Evolutionary conservation across 148 eudicot species (phyloP).

Genomic region (Salicornia ramosissima): DNA sequence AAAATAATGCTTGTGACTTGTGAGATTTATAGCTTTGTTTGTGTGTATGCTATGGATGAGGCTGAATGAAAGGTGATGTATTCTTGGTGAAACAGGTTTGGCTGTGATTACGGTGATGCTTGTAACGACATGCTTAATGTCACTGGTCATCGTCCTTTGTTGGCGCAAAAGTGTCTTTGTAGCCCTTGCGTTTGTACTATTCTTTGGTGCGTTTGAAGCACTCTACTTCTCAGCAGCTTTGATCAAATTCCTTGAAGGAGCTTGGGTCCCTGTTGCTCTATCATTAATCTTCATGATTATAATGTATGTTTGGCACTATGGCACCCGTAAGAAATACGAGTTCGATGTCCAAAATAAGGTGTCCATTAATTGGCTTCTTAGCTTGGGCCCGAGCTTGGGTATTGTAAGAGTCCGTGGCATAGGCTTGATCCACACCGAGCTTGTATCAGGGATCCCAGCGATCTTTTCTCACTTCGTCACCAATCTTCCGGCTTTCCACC

Average conservation of each 20-base stretch:
- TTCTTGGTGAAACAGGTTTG: constrained; percentile 53
- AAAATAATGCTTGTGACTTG: neutral
- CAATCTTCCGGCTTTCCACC: constrained; percentile 96
- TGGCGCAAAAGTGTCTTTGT: constrained; percentile 68
- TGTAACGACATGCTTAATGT: constrained; percentile 97
- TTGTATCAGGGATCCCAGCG: constrained; percentile 88
- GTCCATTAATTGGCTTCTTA: constrained; percentile 84
- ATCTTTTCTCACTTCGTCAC: constrained; percentile 96
- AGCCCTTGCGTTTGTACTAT: constrained; percentile 62
- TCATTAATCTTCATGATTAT: constrained; percentile 58
- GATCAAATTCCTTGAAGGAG: constrained; percentile 92
- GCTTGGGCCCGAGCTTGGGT: constrained; percentile 77
- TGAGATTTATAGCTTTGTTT: neutral
- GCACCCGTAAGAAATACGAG: constrained; percentile 71
- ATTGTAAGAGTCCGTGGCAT: constrained; percentile 84
- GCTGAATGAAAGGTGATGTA: neutral
- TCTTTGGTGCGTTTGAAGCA: constrained; percentile 87
- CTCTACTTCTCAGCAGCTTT: constrained; percentile 88
- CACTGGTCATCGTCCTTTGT: constrained; percentile 80
- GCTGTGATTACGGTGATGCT: constrained; percentile 98
- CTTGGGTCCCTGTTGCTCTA: constrained; percentile 91
- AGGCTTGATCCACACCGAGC: constrained; percentile 90
- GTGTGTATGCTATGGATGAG: neutral
- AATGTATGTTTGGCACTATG: constrained; percentile 86
- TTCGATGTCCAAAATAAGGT: constrained; percentile 86